Evolutionary conservation across 208 protist species (phyloP).

Genomic region (Zelonia costaricensis): DNA sequence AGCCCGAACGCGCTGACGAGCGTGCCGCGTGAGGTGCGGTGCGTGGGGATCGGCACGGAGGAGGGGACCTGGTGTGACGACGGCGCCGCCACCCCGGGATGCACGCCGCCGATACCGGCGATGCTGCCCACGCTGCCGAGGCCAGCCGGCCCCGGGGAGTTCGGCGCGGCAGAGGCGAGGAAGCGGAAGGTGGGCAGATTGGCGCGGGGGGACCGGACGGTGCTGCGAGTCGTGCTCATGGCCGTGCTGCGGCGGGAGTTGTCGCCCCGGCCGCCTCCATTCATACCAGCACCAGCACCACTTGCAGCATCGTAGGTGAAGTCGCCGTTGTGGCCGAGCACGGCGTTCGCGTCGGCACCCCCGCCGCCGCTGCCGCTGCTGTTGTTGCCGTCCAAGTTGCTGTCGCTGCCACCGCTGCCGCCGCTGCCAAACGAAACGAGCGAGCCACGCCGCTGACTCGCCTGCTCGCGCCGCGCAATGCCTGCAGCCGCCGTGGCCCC

Average conservation of each 20-base stretch:
- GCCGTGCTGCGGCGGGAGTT: no score
- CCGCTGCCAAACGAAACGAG: conserved; percentile 3
- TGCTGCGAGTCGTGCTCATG: no score
- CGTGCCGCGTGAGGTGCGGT: no score
- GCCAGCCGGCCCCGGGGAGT: no score
- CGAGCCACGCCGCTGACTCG: neutral
- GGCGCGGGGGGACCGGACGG: neutral
- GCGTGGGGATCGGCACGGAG: no score
- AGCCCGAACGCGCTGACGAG: neutral
- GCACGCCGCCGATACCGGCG: no score
- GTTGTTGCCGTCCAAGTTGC: no score
- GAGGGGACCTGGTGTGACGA: neutral
- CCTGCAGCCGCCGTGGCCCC: no score
- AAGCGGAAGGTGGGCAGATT: neutral
- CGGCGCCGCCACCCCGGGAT: neutral
- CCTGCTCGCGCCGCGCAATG: neutral
- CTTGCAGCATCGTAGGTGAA: neutral
- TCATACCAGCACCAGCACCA: no score
- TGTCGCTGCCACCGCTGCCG: conserved; percentile 2
- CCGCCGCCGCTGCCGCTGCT: neutral
- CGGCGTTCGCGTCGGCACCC: neutral
- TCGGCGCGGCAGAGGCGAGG: neutral
- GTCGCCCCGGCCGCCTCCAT: no score
- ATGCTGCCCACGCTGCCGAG: no score
- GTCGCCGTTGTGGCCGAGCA: neutral